phyloP scores from a whole-genome alignment of 164 flowering plant species.

The Malania oleifera region DNA sequence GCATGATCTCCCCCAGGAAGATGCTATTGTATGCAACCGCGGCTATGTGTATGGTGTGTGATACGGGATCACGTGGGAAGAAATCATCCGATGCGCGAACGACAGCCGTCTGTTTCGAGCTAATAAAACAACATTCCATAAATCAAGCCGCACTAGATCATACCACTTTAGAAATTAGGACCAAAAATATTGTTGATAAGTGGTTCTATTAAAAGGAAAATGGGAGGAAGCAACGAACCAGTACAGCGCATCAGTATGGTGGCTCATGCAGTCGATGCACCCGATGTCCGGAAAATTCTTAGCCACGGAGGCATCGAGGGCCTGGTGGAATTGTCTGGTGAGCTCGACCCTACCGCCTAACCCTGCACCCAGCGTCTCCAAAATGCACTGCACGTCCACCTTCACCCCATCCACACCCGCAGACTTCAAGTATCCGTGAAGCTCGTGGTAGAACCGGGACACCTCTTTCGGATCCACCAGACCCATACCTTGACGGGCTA shows the following conservation, averaged over 20 bases:
- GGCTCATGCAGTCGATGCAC: slow-evolving; percentile 95
- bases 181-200: neutral
- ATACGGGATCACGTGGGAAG: slow-evolving; percentile 80
- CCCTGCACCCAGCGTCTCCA: slow-evolving; percentile 85
- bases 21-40: slow-evolving; percentile 86
- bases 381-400: slow-evolving; percentile 88
- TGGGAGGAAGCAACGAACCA: slow-evolving; percentile 32
- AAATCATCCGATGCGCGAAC: slow-evolving; percentile 96
- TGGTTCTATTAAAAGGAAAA: neutral
- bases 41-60: slow-evolving; percentile 97
- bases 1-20: slow-evolving; percentile 91
- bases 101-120: slow-evolving; percentile 89
- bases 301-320: slow-evolving; percentile 80
- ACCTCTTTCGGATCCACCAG: slow-evolving; percentile 66
- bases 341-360: slow-evolving; percentile 88
- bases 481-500: slow-evolving; percentile 79
- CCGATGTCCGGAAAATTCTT: slow-evolving; percentile 82
- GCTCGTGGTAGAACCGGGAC: slow-evolving; percentile 59
- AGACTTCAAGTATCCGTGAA: slow-evolving; percentile 66
- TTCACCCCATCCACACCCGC: slow-evolving; percentile 94
- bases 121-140: slow-evolving; percentile 20
- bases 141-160: neutral
- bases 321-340: slow-evolving; percentile 77
- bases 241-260: slow-evolving; percentile 77
- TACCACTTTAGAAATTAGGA: neutral